Percentiles rank a stretch among this genome's conserved stretches.
These are phyloP conservation scores for Cyberlindnera mycetangii DNA, from an alignment of 805 yeast species.

Conservation along the genomic window DNA sequence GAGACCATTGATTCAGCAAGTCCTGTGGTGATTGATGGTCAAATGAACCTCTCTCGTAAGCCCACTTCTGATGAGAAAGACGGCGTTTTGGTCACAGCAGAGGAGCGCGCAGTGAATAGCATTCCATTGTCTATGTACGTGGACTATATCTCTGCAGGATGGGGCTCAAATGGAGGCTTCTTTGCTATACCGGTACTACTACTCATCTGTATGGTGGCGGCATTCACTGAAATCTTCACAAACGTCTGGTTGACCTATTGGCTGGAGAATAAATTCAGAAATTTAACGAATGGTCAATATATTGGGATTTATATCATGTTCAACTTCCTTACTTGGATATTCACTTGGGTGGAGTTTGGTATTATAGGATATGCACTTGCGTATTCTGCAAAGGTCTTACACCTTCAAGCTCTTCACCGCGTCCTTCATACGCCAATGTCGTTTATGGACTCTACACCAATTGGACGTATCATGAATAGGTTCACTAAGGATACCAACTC, in stretches of 20 bases:
- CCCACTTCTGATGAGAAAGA: background rate
- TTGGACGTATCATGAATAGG: slow-evolving; percentile 22
- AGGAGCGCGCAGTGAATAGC: slow-evolving; percentile 37
- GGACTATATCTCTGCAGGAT: slow-evolving; percentile 38
- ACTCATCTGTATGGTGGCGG: slow-evolving; percentile 17
- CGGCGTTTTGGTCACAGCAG: slow-evolving; percentile 23
- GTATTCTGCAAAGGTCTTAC: slow-evolving; percentile 12
- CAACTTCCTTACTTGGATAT: slow-evolving; percentile 41
- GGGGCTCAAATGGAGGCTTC: slow-evolving; percentile 30
- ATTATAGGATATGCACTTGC: slow-evolving; percentile 12
- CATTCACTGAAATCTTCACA: slow-evolving; percentile 41
- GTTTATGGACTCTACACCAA: slow-evolving; percentile 76
- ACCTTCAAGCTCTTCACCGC: slow-evolving; percentile 50
- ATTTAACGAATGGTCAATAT: slow-evolving; percentile 47
- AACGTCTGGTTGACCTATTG: slow-evolving; percentile 80
- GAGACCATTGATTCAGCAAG: background rate
- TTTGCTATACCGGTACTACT: slow-evolving; percentile 30
- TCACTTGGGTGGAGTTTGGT: slow-evolving; percentile 31
- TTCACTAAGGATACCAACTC: slow-evolving; percentile 76
- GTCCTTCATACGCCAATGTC: slow-evolving; percentile 74
- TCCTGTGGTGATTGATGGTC: too few species aligned
- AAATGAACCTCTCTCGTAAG: too few species aligned
- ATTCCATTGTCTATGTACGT: slow-evolving; percentile 33
- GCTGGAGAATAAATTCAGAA: slow-evolving; percentile 51
- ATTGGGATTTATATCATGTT: slow-evolving; percentile 63